These are phyloP conservation scores for Thozetella sp. DNA, from an alignment of 495 filamentous ascomycete genomes.

Conservation along the genomic window DNA sequence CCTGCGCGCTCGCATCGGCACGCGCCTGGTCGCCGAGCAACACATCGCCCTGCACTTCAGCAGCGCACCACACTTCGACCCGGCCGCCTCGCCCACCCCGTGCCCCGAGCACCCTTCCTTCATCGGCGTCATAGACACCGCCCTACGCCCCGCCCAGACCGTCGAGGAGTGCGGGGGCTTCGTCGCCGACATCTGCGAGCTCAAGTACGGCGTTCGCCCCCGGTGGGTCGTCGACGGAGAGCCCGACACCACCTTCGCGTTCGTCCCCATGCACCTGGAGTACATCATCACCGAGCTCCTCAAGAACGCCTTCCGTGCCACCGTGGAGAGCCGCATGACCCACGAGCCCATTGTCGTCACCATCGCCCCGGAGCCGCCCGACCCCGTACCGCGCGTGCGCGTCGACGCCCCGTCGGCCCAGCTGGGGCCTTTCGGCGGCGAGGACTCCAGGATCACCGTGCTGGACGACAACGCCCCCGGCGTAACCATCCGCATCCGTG, in stretches of 20 bases:
- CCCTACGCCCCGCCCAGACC: slow-evolving; percentile 77
- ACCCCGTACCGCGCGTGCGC: slow-evolving; percentile 49
- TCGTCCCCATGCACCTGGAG: slow-evolving; percentile 92
- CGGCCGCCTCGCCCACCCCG: slow-evolving; percentile 36
- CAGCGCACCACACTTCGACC: slow-evolving; percentile 67
- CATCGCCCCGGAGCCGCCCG: slow-evolving; percentile 80
- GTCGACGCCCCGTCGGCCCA: slow-evolving; percentile 71
- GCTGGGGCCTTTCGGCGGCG: slow-evolving; percentile 43
- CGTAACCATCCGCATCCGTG: slow-evolving; percentile 92
- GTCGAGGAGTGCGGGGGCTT: slow-evolving; percentile 83
- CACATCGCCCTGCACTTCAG: slow-evolving; percentile 92
- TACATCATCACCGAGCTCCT: slow-evolving; percentile 96
- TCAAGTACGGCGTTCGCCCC: slow-evolving; percentile 91
- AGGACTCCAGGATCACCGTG: slow-evolving; percentile 44
- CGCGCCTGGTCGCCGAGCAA: slow-evolving; percentile 91
- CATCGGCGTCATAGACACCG: slow-evolving; percentile 97
- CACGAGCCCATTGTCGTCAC: slow-evolving; percentile 86
- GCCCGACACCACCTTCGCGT: slow-evolving; percentile 79
- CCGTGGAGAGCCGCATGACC: slow-evolving; percentile 78
- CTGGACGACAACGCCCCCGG: slow-evolving; percentile 71
- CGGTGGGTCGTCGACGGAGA: slow-evolving; percentile 80
- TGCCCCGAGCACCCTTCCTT: slow-evolving; percentile 66
- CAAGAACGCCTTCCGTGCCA: slow-evolving; percentile 95
- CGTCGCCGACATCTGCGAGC: slow-evolving; percentile 93
- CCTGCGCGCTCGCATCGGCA: slow-evolving; percentile 90